phyloP scores from a whole-genome alignment of 805 yeast species.

The Lipomyces sp. region DNA sequence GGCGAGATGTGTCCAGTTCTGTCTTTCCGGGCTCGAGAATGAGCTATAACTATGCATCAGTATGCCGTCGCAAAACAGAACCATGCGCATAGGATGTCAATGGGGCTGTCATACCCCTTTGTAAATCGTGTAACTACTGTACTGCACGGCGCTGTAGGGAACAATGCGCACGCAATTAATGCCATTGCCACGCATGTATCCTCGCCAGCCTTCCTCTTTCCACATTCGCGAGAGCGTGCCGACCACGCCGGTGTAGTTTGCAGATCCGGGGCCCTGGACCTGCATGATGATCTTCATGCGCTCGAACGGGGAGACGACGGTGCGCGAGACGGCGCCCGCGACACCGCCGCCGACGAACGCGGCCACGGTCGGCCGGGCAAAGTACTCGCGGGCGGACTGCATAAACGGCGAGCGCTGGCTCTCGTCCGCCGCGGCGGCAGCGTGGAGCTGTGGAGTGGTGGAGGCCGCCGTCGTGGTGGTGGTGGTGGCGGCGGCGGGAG shows the following conservation, averaged over 20 bases:
- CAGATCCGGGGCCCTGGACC: slow-evolving; percentile 63
- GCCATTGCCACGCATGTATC: slow-evolving; percentile 86
- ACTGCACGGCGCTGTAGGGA: slow-evolving; percentile 94
- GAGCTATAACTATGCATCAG: slow-evolving; percentile 1
- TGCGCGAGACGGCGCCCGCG: slow-evolving; percentile 93
- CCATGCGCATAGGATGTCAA: slow-evolving; percentile 29
- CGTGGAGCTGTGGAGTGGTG: neutral
- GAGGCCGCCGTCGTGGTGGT: slow-evolving; percentile 1
- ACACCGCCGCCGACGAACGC: slow-evolving; percentile 93
- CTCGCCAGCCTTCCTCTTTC: slow-evolving; percentile 87
- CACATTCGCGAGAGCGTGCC: slow-evolving; percentile 75
- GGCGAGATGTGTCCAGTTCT: slow-evolving; percentile 51
- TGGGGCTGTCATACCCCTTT: slow-evolving; percentile 45
- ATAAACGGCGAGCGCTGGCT: neutral
- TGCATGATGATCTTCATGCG: slow-evolving; percentile 89
- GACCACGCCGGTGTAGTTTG: slow-evolving; percentile 60
- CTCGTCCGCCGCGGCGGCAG: neutral
- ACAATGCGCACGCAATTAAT: slow-evolving; percentile 84
- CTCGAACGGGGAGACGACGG: slow-evolving; percentile 93
- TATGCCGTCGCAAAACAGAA: neutral
- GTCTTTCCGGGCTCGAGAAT: slow-evolving; percentile 27
- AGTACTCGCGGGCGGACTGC: slow-evolving; percentile 1
- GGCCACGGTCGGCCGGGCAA: slow-evolving; percentile 45
- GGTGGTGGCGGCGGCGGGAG: neutral
- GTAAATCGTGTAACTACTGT: slow-evolving; percentile 67